A percentile compares a stretch with the other conserved stretches of the same genome.
These are phyloP conservation scores for Pelargonium australe DNA, from an alignment of 441 rosid species.

Conservation along the genomic window DNA sequence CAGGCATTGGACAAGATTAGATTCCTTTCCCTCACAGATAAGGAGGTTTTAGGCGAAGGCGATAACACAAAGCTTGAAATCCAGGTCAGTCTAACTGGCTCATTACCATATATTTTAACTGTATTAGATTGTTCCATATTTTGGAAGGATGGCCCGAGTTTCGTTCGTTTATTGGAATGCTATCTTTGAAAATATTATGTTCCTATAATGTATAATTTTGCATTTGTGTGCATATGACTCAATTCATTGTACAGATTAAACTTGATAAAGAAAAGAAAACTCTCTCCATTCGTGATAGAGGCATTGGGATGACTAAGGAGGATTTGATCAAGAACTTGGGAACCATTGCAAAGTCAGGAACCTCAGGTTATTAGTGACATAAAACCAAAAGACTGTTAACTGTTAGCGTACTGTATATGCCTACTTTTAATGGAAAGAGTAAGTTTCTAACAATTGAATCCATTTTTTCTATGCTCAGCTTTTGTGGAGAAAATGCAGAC, in stretches of 20 bases:
- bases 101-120: no score
- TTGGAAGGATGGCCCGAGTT: no score
- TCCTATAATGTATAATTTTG: no score
- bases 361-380: conserved; percentile 52
- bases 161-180: no score
- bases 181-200: not conserved
- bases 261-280: conserved; percentile 80
- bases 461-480: conserved; percentile 37
- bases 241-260: conserved; percentile 52
- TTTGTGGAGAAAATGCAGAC: conserved; percentile 97
- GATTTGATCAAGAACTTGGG: conserved; percentile 93
- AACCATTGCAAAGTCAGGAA: conserved; percentile 93
- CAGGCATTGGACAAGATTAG: conserved; percentile 92
- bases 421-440: not conserved
- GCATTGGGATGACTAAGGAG: conserved; percentile 95
- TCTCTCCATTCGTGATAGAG: conserved; percentile 79
- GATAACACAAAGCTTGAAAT: conserved; percentile 86
- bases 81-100: conserved; percentile 68
- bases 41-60: conserved; percentile 92
- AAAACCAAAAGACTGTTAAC: no score
- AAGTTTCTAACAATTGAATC: not conserved
- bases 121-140: no score
- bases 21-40: conserved; percentile 85
- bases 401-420: not conserved
- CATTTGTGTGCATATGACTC: not conserved